These are phyloP conservation scores for Pharus latifolius DNA, from an alignment of 176 grass and related monocot genomes.

Conservation along the genomic window DNA sequence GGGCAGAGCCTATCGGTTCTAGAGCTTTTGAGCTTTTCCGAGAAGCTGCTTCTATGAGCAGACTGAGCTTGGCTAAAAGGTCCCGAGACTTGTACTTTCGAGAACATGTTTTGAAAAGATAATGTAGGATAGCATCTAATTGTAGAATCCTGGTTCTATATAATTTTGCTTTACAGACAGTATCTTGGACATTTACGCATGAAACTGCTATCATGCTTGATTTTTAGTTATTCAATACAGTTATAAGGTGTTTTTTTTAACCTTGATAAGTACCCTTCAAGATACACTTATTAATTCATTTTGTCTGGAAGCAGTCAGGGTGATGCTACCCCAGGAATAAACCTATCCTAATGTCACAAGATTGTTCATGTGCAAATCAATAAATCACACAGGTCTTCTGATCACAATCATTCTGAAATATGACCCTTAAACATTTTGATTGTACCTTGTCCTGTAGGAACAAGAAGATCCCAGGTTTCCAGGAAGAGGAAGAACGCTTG, in stretches of 20 bases:
- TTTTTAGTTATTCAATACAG: neutral
- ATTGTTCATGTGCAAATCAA: neutral
- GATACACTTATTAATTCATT: too few species aligned
- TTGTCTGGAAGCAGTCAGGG: neutral
- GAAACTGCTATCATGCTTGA: neutral
- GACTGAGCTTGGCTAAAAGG: neutral
- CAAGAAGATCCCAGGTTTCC: conserved; percentile 85
- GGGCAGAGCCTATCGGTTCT: neutral
- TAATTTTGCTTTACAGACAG: neutral
- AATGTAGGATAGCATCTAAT: neutral
- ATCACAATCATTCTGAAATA: neutral
- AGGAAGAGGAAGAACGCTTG: conserved; percentile 65
- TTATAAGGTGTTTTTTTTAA: neutral
- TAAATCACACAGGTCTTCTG: neutral
- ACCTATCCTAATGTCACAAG: neutral
- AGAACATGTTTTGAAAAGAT: conserved; percentile 1
- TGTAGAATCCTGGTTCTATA: neutral
- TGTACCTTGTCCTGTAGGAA: conserved; percentile 41
- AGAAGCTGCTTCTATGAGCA: neutral
- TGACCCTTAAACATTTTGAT: neutral
- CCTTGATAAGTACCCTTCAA: too few species aligned
- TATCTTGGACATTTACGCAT: neutral
- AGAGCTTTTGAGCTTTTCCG: conserved; percentile 3
- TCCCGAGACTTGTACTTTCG: neutral
- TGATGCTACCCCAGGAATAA: neutral